Base-by-base conservation (phyloP, 176 grass and related monocot genomes). In the Dactylis glomerata region DNA sequence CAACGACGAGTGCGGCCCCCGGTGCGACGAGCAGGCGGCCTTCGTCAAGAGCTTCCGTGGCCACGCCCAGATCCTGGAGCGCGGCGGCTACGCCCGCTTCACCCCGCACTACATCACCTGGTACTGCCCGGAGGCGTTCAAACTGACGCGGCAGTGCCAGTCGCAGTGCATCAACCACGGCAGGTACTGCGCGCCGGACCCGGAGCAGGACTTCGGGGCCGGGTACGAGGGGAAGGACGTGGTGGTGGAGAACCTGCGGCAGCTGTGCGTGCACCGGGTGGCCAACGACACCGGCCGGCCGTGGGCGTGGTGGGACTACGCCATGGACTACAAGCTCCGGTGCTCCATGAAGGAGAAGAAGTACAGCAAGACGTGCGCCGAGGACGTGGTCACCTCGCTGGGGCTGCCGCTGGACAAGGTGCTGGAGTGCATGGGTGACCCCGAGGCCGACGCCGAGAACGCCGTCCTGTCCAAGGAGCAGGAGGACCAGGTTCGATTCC, bases 101-200 rank as follows among this genome's bases (percentile, higher is more conserved):
- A 98, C 92, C 23, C 96, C 96, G n/a, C 96, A 98, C 81, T 98
- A 98, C 91, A 93, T 98, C 86, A 98, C 96, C 71, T 98, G 92
- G 96, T 98, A 85, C 78, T 98, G 96, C 87, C 96, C 96, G 0
- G 91, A 95, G 34, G 76, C 87, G 12, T 98, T 98, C 83, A 84
- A 79, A 32, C 54, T 65, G 0, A 92, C 86, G 59, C 83, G 36
- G 72, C 91, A 98, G 76, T 98, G 96, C 89, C 82, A 26, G 80
- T 85, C 91, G 3, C 96, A 98, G 82, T 98, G 96, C 91, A 93
- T 98, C 91, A 95, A 98, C 92, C 92, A 68, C 42, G 95, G 95
- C 44, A 76, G 92, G 59, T 99, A 99, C 77, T 99, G 96, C 22
- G 89, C 96, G 59, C 96, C 96, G 24, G 96, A 99, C 66, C 96